Percentiles rank a stretch among this genome's conserved stretches.
These are phyloP conservation scores for Corniculantispora saksenae DNA, from an alignment of 2,329 filamentous ascomycete genomes.

Conservation along the genomic window DNA sequence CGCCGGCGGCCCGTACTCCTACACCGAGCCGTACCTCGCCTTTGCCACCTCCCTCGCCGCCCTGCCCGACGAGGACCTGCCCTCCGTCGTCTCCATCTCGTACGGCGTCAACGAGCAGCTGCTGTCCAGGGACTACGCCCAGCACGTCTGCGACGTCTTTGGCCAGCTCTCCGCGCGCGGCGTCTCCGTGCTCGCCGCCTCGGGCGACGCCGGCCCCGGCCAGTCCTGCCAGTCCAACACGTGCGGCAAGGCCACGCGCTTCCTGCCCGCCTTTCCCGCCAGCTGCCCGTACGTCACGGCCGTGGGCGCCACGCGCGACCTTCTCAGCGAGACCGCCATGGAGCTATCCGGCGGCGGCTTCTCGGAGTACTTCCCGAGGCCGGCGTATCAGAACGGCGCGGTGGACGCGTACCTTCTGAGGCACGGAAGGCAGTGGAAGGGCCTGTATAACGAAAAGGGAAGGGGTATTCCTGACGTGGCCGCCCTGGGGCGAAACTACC, in stretches of 20 bases:
- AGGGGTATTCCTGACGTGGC: constrained; percentile 64
- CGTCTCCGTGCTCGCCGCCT: constrained; percentile 65
- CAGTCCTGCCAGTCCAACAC: constrained; percentile 39
- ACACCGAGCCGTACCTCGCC: constrained; percentile 67
- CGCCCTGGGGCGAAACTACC: constrained; percentile 47
- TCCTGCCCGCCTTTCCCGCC: constrained; percentile 38
- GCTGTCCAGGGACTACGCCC: constrained; percentile 59
- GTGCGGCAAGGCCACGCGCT: constrained; percentile 34
- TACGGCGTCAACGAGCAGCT: constrained; percentile 71
- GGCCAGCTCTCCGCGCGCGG: constrained; percentile 66
- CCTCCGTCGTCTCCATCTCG: constrained; percentile 66
- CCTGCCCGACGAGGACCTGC: constrained; percentile 55
- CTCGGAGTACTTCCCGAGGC: constrained; percentile 47
- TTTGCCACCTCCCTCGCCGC: constrained; percentile 62
- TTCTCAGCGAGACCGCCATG: constrained; percentile 53
- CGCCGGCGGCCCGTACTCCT: constrained; percentile 28
- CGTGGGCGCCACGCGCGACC: constrained; percentile 56
- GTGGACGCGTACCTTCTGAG: constrained; percentile 45
- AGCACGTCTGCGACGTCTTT: constrained; percentile 55
- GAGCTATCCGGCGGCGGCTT: constrained; percentile 55
- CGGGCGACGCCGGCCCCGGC: constrained; percentile 55
- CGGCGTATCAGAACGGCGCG: constrained; percentile 47
- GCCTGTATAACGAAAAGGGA: constrained; percentile 48
- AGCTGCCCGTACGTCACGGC: constrained; percentile 62
- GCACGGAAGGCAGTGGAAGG: constrained; percentile 50